Conservation (phyloP, 73 alveolate genomes). For the Durusdinium trenchii region DNA sequence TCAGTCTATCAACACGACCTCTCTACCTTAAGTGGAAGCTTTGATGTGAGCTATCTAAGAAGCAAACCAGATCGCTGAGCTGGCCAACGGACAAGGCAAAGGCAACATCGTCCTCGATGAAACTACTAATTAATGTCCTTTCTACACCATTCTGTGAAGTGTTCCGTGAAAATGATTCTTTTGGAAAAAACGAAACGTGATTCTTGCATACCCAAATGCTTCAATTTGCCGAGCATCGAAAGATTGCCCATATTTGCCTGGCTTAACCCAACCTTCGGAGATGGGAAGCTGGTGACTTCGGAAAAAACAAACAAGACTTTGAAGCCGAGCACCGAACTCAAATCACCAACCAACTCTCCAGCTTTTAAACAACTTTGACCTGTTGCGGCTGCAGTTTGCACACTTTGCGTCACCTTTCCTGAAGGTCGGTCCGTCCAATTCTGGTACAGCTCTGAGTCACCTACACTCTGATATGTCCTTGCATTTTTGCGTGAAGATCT, state of each 20-base stretch:
- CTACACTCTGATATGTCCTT: slow-evolving; percentile 83
- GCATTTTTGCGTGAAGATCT: slow-evolving; percentile 74
- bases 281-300: neutral
- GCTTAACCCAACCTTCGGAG: slow-evolving; percentile 71
- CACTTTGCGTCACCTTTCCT: neutral
- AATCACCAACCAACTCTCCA: slow-evolving; percentile 88
- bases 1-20: too few species aligned
- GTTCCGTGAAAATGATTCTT: neutral
- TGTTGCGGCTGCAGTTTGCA: neutral
- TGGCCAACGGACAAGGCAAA: slow-evolving; percentile 87
- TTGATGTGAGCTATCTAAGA: too few species aligned
- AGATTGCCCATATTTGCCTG: slow-evolving; percentile 82
- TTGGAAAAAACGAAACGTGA: neutral
- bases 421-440: neutral
- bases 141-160: neutral
- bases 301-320: neutral
- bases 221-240: slow-evolving; percentile 35
- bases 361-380: slow-evolving; percentile 89
- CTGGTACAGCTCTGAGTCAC: neutral
- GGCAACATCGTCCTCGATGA: slow-evolving; percentile 67
- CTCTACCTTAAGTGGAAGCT: too few species aligned
- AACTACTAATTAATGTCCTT: neutral
- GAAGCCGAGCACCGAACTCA: slow-evolving; percentile 29
- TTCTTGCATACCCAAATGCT: neutral
- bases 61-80: slow-evolving; percentile 53